Conservation (phyloP, 331 rosid species). For the Pyracantha coccinea region DNA sequence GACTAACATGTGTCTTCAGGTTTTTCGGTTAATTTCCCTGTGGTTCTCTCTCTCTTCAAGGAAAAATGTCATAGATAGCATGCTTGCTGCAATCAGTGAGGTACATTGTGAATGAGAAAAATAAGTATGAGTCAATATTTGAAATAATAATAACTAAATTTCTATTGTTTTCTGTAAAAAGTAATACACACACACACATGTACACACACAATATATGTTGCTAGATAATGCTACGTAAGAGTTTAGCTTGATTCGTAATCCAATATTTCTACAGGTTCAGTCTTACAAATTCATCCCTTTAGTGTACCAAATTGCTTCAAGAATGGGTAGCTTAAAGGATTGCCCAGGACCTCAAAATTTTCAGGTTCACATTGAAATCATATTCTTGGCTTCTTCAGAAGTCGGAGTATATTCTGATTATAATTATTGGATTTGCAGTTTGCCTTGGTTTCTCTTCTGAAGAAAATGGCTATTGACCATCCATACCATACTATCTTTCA, state of each 20-base stretch:
- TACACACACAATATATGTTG: not conserved
- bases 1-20: slow-evolving; percentile 46
- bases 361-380: slow-evolving; percentile 50
- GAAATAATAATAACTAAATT: not conserved
- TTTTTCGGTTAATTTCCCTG: slow-evolving; percentile 76
- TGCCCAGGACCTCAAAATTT: slow-evolving; percentile 56
- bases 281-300: slow-evolving; percentile 85
- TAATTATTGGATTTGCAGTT: slow-evolving; percentile 43
- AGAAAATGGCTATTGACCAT: slow-evolving; percentile 92
- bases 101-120: slow-evolving; percentile 24
- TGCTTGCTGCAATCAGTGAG: slow-evolving; percentile 68
- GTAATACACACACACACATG: not conserved
- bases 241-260: slow-evolving; percentile 15
- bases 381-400: not conserved
- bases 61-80: slow-evolving; percentile 56
- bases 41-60: slow-evolving; percentile 77
- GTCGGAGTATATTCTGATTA: slow-evolving; percentile 11
- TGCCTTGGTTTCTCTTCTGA: slow-evolving; percentile 86
- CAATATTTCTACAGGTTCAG: slow-evolving; percentile 57
- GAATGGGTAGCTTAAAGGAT: slow-evolving; percentile 93
- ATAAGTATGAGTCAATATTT: slow-evolving; percentile 1
- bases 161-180: not conserved
- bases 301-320: slow-evolving; percentile 92
- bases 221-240: not conserved
- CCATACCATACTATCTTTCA: slow-evolving; percentile 90